phyloP scores from a whole-genome alignment of 371 early-diverging fungal genomes.

The Apophysomyces variabilis region DNA sequence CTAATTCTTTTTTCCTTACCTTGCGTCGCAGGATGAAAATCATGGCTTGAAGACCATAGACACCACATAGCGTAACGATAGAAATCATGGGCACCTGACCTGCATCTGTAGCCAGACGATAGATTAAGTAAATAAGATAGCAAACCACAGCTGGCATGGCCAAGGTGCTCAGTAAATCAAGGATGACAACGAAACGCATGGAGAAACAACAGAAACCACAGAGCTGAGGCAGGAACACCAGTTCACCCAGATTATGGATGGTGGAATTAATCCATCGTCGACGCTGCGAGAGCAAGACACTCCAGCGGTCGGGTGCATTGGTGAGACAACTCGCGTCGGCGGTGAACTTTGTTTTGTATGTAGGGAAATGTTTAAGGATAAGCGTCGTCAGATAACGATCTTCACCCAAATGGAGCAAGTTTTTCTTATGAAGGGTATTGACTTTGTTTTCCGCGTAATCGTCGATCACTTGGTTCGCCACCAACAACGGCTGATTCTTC shows the following conservation, averaged over 20 bases:
- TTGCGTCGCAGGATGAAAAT: constrained; percentile 84
- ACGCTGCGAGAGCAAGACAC: constrained; percentile 94
- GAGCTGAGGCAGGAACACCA: constrained; percentile 81
- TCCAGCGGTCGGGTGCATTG: constrained; percentile 95
- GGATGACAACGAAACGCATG: constrained; percentile 94
- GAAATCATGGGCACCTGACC: constrained; percentile 61
- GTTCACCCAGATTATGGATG: constrained; percentile 93
- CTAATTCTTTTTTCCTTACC: constrained; percentile 27
- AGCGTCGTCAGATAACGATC: constrained; percentile 97
- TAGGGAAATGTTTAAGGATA: constrained; percentile 98
- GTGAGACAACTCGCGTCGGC: constrained; percentile 97
- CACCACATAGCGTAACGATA: constrained; percentile 69
- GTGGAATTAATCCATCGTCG: constrained; percentile 99
- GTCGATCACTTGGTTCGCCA: constrained; percentile 86
- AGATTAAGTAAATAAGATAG: constrained; percentile 82
- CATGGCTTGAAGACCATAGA: constrained; percentile 84
- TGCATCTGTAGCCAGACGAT: constrained; percentile 49
- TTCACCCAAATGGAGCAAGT: constrained; percentile 82
- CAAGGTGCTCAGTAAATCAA: constrained; percentile 91
- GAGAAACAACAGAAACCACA: constrained; percentile 97
- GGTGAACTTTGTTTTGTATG: constrained; percentile 95
- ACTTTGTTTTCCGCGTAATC: constrained; percentile 96
- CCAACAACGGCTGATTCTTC: constrained; percentile 87
- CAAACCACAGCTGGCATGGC: constrained; percentile 90
- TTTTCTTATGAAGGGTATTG: constrained; percentile 98